Evolutionary conservation across 2,329 filamentous ascomycete species (phyloP).

Genomic region (Arthrinium phaeospermum): DNA sequence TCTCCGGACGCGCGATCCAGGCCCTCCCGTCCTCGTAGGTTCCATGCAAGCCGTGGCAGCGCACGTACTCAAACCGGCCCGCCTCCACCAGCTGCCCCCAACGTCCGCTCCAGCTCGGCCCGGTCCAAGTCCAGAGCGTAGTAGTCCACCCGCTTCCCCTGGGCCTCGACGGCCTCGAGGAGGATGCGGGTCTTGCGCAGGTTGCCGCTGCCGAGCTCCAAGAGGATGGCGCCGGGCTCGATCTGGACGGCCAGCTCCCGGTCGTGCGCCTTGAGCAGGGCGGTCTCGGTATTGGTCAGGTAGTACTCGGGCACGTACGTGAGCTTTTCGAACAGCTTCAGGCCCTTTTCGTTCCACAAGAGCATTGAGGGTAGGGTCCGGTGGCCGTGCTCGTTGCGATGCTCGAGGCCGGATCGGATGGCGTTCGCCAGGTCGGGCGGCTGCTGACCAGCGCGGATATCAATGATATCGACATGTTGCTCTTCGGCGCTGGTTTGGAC

Average conservation of each 20-base stretch:
- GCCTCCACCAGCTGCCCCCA: slow-evolving; percentile 67
- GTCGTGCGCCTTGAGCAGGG: slow-evolving; percentile 74
- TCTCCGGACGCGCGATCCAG: slow-evolving; percentile 74
- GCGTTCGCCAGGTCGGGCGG: neutral
- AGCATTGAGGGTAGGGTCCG: slow-evolving; percentile 81
- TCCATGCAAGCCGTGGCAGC: slow-evolving; percentile 81
- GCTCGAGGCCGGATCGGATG: neutral
- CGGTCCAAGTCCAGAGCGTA: slow-evolving; percentile 89
- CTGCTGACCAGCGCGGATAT: slow-evolving; percentile 73
- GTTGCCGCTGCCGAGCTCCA: slow-evolving; percentile 95
- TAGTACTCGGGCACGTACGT: slow-evolving; percentile 96
- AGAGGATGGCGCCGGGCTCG: slow-evolving; percentile 74
- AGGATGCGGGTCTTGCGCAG: slow-evolving; percentile 90
- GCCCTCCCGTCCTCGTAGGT: slow-evolving; percentile 91
- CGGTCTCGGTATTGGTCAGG: slow-evolving; percentile 90
- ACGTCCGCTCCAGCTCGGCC: slow-evolving; percentile 81
- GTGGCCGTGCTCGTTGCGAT: slow-evolving; percentile 36
- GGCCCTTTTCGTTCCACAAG: slow-evolving; percentile 77
- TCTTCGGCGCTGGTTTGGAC: neutral
- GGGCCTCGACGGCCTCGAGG: slow-evolving; percentile 79
- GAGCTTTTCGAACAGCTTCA: slow-evolving; percentile 82
- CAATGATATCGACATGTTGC: slow-evolving; percentile 66
- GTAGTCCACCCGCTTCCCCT: slow-evolving; percentile 80
- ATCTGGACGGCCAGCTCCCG: slow-evolving; percentile 76
- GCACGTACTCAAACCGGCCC: slow-evolving; percentile 69